Percentiles rank a stretch among this genome's conserved stretches.
Evolutionary conservation across 2,329 filamentous ascomycete genomes (phyloP).

Genomic region (Colletotrichum truncatum): DNA sequence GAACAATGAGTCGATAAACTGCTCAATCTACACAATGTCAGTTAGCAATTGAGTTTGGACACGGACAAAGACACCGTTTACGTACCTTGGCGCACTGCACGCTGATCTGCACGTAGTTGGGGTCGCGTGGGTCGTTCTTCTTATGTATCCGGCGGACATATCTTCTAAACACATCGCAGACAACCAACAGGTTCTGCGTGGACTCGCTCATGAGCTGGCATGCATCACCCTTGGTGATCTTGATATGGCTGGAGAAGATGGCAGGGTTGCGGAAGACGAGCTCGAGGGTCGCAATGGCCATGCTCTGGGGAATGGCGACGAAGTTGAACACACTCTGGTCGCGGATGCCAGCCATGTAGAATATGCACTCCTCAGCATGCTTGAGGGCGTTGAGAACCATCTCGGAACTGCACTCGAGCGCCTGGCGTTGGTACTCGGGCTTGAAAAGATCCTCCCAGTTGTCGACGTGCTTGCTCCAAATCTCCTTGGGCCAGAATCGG

Average conservation of each 20-base stretch:
- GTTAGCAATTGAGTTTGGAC: slow-evolving; percentile 30
- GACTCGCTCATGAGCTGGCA: slow-evolving; percentile 92
- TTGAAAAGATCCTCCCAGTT: slow-evolving; percentile 92
- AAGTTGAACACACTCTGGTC: slow-evolving; percentile 99
- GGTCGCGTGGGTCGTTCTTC: slow-evolving; percentile 94
- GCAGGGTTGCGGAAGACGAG: slow-evolving; percentile 90
- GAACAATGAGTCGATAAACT: slow-evolving; percentile 95
- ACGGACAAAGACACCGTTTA: slow-evolving; percentile 5
- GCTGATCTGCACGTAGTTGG: slow-evolving; percentile 92
- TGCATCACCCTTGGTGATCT: slow-evolving; percentile 95
- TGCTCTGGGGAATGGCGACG: slow-evolving; percentile 93
- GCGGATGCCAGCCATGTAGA: slow-evolving; percentile 93
- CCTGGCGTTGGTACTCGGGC: slow-evolving; percentile 78
- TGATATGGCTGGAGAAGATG: slow-evolving; percentile 88
- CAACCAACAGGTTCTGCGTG: slow-evolving; percentile 85
- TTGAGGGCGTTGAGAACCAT: slow-evolving; percentile 92
- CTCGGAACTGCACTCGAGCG: slow-evolving; percentile 87
- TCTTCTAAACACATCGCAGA: slow-evolving; percentile 83
- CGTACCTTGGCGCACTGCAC: slow-evolving; percentile 84
- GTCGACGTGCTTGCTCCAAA: slow-evolving; percentile 95
- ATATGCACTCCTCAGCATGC: slow-evolving; percentile 92
- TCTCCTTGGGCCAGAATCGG: slow-evolving; percentile 93
- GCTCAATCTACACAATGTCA: slow-evolving; percentile 74
- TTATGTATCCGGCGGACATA: slow-evolving; percentile 85
- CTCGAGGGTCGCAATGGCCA: slow-evolving; percentile 96